Base-by-base conservation (phyloP, 2,329 filamentous ascomycete genomes). In the Paracorniculantispora psalliotae region DNA sequence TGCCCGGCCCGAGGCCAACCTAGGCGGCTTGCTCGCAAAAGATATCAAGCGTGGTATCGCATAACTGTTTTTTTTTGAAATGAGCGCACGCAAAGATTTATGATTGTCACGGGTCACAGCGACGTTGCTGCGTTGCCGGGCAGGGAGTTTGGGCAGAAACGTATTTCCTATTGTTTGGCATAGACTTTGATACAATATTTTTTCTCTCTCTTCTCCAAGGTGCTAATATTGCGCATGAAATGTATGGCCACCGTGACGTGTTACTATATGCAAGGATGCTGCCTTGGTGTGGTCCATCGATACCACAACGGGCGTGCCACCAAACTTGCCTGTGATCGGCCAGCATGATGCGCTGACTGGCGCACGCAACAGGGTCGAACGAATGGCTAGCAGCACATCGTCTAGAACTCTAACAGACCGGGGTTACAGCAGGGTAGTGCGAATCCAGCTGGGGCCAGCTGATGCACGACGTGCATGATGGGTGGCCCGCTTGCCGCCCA, bases 1-100 rank as follows among this genome's bases (percentile, higher is more conserved):
- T 67, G 71, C 73, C 1, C 66, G 66, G 63, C 84, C 83, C 1
- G 78, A 83, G 69, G 67, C 71, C 61, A 75, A 72, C 35, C 70
- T 87, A 49, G 71, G 73, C 21, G 84, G 84, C 0, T 64, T 81
- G 50, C 70, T 74, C 62, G 84, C 84, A 47, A 87, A 86, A 73
- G 84, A 87, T 67, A 73, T 74, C 49, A 87, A 87, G 75, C 77
- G 84, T 39, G 84, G 84, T 26, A 61, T 75, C 2, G 55, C 46
- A 26, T 57, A 50, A 19, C 9, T 13, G 21, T 33, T 3, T 13
- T 21, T 13, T 21, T 19, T 15, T n/a, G n/a, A 21, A 13, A 15
- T 3, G 25, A 30, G 43, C 26, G 28, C 26, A 33, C 13, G 23
- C 2, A 10, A 43, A 28, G 25, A 6, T 19, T 35, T 37, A 56